Evolutionary conservation across 2,329 filamentous ascomycete species (phyloP).

Genomic region (Cordyceps fumosorosea): DNA sequence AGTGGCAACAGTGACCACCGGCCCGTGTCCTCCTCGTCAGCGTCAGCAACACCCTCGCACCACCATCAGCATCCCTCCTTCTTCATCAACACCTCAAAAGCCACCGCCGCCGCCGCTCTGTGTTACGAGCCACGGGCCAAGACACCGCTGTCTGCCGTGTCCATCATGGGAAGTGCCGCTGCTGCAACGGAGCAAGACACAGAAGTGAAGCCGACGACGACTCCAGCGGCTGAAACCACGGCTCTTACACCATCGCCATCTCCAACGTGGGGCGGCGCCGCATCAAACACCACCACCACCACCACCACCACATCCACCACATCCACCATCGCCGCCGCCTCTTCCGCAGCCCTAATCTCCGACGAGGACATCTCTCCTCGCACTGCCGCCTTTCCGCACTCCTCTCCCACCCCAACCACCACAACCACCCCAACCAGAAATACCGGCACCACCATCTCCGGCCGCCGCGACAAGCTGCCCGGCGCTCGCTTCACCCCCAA

Average conservation of each 20-base stretch:
- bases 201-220: not conserved
- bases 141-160: constrained; percentile 19
- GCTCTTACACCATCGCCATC: constrained; percentile 7
- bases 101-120: constrained; percentile 6
- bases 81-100: constrained; percentile 19
- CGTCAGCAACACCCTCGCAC: not conserved
- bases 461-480: not conserved
- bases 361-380: not conserved
- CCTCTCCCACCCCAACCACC: constrained; percentile 49
- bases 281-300: constrained; percentile 11
- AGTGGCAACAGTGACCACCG: constrained; percentile 16
- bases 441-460: constrained; percentile 63
- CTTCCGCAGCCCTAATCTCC: constrained; percentile 6
- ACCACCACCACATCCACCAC: no score
- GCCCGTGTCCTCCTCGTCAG: constrained; percentile 15
- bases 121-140: constrained; percentile 15
- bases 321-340: not conserved
- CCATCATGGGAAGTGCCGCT: constrained; percentile 21
- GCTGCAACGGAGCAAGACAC: not conserved
- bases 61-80: constrained; percentile 11
- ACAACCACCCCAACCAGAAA: no score
- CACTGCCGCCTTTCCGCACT: not conserved
- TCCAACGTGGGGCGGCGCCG: constrained; percentile 3
- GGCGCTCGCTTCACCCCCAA: not conserved
- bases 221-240: not conserved